Evolutionary conservation across 306 rosid genomes (phyloP).

Genomic region (Vachellia collinsii): DNA sequence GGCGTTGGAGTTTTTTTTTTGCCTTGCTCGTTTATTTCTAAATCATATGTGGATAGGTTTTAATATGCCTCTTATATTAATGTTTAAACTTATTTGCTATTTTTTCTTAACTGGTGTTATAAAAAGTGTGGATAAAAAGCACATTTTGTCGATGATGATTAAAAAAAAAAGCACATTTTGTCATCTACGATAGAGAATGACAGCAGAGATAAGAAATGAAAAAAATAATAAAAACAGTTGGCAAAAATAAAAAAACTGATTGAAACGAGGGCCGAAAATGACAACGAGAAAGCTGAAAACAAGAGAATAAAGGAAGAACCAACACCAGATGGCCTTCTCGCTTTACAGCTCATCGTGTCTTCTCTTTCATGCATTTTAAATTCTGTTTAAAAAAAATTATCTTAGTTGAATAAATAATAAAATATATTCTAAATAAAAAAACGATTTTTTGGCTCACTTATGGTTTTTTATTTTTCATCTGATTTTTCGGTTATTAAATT

Average conservation of each 20-base stretch:
- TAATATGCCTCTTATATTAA: background rate
- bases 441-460: too few relatives aligned
- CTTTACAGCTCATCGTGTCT: background rate
- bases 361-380: background rate
- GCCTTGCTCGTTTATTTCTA: background rate
- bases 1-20: too few relatives aligned
- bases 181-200: background rate
- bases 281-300: background rate
- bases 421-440: too few relatives aligned
- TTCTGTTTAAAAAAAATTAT: too few relatives aligned
- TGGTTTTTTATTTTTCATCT: background rate
- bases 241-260: background rate
- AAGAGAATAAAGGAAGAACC: background rate
- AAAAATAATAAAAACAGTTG: background rate
- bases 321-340: background rate
- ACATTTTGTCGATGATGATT: too few relatives aligned
- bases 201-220: background rate
- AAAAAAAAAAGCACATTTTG: background rate
- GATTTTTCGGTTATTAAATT: too few relatives aligned
- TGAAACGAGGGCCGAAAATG: background rate
- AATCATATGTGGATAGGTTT: background rate
- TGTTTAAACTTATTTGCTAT: background rate
- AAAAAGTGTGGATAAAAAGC: background rate
- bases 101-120: background rate
- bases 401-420: too few relatives aligned